A percentile compares a stretch with the other conserved stretches of the same genome.
Evolutionary conservation across 1,139 yeast genomes (phyloP).

Genomic region (Saccharomycopsis hybrid): DNA sequence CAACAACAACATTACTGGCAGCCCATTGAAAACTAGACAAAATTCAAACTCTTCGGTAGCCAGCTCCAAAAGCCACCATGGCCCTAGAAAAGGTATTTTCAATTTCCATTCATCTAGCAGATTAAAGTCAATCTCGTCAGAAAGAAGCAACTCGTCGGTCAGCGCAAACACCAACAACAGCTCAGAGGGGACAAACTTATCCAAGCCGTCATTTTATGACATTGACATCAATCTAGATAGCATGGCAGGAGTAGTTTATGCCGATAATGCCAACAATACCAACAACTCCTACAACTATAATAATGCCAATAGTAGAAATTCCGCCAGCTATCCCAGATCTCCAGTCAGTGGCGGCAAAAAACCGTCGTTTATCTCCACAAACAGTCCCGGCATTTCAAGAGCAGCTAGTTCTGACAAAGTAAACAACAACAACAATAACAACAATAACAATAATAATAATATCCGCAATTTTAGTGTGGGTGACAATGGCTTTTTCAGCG

Average conservation of each 20-base stretch:
- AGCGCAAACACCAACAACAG: not conserved
- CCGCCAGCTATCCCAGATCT: conserved; percentile 5
- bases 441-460: conserved; percentile 18
- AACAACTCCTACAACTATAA: not conserved
- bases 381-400: too few relatives aligned
- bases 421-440: conserved; percentile 11
- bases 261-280: conserved; percentile 6
- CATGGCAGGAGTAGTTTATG: conserved; percentile 17
- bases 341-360: conserved; percentile 1
- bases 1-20: not conserved
- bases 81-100: conserved; percentile 11
- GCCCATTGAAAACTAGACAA: conserved; percentile 14
- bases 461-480: conserved; percentile 8
- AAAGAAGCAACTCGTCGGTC: conserved; percentile 1
- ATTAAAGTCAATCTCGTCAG: conserved; percentile 12
- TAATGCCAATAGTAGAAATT: not conserved
- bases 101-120: conserved; percentile 11
- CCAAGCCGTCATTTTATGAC: conserved; percentile 12
- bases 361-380: not conserved
- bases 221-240: conserved; percentile 15
- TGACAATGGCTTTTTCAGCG: conserved; percentile 4
- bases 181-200: not conserved
- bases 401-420: not conserved
- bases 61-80: conserved; percentile 2
- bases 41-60: conserved; percentile 14